These are phyloP conservation scores for Candida nonsorbophila DNA, from an alignment of 805 yeast species.

Conservation along the genomic window DNA sequence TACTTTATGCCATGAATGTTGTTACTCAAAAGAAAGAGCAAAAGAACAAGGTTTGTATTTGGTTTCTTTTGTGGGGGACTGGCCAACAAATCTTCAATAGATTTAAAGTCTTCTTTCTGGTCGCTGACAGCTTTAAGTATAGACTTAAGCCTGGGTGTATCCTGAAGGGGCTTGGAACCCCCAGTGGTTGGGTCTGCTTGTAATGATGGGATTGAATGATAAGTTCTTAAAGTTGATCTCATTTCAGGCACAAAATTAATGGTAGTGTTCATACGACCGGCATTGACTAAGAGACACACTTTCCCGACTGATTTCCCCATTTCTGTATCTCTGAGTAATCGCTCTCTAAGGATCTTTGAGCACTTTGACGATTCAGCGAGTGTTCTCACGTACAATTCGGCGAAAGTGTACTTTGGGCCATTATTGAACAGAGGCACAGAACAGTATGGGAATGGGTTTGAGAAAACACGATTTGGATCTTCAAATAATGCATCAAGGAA, in stretches of 20 bases:
- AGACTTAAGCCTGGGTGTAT: slow-evolving; percentile 88
- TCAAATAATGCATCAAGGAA: slow-evolving; percentile 62
- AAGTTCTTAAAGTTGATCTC: slow-evolving; percentile 89
- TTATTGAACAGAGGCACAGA: slow-evolving; percentile 30
- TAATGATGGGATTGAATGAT: slow-evolving; percentile 86
- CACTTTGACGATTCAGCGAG: slow-evolving; percentile 79
- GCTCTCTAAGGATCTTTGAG: slow-evolving; percentile 76
- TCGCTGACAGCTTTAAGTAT: slow-evolving; percentile 87
- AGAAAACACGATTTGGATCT: slow-evolving; percentile 62
- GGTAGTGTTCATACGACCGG: slow-evolving; percentile 93
- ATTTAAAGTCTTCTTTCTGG: slow-evolving; percentile 43
- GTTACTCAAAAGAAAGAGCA: slow-evolving; percentile 70
- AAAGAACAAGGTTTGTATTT: slow-evolving; percentile 62
- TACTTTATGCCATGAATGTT: slow-evolving; percentile 49
- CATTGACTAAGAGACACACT: slow-evolving; percentile 81
- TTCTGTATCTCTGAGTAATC: slow-evolving; percentile 57
- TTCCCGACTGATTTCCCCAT: slow-evolving; percentile 69
- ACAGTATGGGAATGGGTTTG: slow-evolving; percentile 49
- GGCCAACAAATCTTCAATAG: slow-evolving; percentile 41
- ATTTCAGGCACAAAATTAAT: slow-evolving; percentile 91
- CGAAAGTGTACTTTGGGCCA: slow-evolving; percentile 59
- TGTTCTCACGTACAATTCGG: slow-evolving; percentile 77
- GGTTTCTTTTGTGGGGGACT: slow-evolving; percentile 29
- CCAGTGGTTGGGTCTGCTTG: slow-evolving; percentile 59
- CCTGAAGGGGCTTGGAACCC: slow-evolving; percentile 72